A percentile compares a stretch with the other conserved stretches of the same genome.
phyloP scores from a whole-genome alignment of 257 asterid species.

The Fraxinus americana region DNA sequence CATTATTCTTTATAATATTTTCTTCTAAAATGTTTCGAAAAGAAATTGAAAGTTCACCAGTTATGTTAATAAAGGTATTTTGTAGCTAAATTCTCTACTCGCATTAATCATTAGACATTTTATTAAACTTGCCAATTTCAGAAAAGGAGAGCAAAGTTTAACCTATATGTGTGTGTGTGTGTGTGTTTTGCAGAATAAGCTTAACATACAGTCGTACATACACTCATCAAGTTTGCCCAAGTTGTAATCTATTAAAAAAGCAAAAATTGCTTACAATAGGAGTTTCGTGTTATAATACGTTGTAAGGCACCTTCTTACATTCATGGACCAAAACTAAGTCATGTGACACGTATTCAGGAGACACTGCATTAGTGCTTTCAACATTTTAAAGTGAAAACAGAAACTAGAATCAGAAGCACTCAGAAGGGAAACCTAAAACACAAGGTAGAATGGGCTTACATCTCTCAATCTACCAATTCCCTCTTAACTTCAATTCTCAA shows the following conservation, averaged over 20 bases:
- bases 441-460: too few species aligned
- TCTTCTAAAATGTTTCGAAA: background rate
- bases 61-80: background rate
- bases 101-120: background rate
- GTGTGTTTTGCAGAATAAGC: too few species aligned
- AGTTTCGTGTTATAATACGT: background rate
- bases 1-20: too few species aligned
- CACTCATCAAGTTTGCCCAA: background rate
- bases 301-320: background rate
- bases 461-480: too few species aligned
- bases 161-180: background rate
- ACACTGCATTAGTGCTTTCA: too few species aligned
- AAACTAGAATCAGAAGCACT: too few species aligned
- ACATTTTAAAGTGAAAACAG: too few species aligned
- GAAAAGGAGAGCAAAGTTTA: background rate
- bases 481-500: too few species aligned
- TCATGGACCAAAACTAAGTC: too few species aligned
- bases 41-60: background rate
- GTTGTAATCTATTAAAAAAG: background rate
- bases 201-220: background rate
- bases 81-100: background rate
- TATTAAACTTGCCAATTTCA: background rate
- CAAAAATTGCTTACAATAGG: background rate
- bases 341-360: too few species aligned
- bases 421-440: too few species aligned